Base-by-base conservation (phyloP, 495 filamentous ascomycete genomes). In the Penicillium coffeae region DNA sequence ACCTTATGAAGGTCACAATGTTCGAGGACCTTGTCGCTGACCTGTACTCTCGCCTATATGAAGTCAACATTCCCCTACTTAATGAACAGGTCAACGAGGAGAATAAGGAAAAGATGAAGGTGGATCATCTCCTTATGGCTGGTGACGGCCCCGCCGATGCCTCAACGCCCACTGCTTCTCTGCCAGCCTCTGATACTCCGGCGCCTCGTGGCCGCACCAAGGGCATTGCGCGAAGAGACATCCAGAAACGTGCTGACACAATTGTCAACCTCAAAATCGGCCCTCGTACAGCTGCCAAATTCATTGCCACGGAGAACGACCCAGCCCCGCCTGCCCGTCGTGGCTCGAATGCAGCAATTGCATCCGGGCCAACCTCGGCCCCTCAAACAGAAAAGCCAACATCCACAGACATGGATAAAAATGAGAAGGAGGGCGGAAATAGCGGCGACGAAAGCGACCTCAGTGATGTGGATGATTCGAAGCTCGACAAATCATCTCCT, bases 1-100 rank as follows among this genome's bases (percentile, higher is more conserved):
- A 82, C 43, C 77, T 93, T 8, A 92, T 91, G 82, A 95, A 91
- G 60, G 80, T 84, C 4, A 79, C 82, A 2, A 75, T 85, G 25
- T 88, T 96, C 36, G 94, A 97, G 59, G 93, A 97, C 60, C 75
- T 97, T 21, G 85, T 96, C 44, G 83, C 81, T 12, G 93, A 99
- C 62, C 77, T 87, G 22, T 99, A 93, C 64, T 84, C 88, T 2
- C 73, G 79, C n/a, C 70, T 97, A 7, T 96, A 91, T 65, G 70
- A 76, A 34, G 64, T 75, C 48, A 70, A 80, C 53, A 66, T 73
- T 42, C 66, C 72, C 12, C 64, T 66, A n/a, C 62, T 78, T 16
- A 52, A 70, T 37, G 72, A 75, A 47, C 68, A 73, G 50, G 70
- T 58, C 39, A 73, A 67, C 22, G 77, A 79, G 48, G 75, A 79